Conservation (phyloP, 2,329 filamentous ascomycete genomes). For the Thelonectria olida region DNA sequence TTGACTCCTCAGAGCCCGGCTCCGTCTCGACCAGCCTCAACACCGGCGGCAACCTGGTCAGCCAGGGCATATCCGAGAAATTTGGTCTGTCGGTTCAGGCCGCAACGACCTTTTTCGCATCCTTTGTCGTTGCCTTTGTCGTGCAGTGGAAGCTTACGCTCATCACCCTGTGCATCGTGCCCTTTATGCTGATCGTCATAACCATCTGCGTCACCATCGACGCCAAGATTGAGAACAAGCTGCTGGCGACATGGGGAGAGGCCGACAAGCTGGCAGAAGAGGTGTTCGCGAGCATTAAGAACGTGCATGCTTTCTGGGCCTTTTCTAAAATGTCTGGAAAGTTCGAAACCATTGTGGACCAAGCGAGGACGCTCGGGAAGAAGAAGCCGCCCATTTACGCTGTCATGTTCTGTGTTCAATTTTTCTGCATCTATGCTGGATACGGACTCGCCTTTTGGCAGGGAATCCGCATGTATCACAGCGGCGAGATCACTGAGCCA, state of each 20-base stretch:
- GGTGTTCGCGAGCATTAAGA: neutral
- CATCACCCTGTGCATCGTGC: conserved; percentile 54
- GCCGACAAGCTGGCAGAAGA: neutral
- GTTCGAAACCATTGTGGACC: neutral
- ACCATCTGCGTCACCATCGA: neutral
- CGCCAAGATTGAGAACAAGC: neutral
- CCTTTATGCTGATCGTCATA: neutral
- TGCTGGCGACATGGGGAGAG: neutral
- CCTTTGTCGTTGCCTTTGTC: conserved; percentile 83
- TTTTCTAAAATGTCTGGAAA: neutral
- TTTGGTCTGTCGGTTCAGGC: conserved; percentile 75
- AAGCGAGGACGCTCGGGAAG: neutral
- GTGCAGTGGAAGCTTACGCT: conserved; percentile 86
- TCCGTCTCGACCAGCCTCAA: conserved; percentile 64
- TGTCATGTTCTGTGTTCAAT: neutral
- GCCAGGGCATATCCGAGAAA: conserved; percentile 86
- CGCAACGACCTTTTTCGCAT: conserved; percentile 78
- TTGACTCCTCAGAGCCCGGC: conserved; percentile 53
- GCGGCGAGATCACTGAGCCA: neutral
- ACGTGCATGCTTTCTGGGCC: neutral
- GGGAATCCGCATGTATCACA: conserved; percentile 50
- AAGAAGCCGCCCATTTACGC: neutral
- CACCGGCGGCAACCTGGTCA: conserved; percentile 83
- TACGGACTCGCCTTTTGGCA: conserved; percentile 84
- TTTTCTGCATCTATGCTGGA: conserved; percentile 51